Base-by-base conservation (phyloP, 2,329 filamentous ascomycete genomes). In the Epichloe sylvatica region DNA sequence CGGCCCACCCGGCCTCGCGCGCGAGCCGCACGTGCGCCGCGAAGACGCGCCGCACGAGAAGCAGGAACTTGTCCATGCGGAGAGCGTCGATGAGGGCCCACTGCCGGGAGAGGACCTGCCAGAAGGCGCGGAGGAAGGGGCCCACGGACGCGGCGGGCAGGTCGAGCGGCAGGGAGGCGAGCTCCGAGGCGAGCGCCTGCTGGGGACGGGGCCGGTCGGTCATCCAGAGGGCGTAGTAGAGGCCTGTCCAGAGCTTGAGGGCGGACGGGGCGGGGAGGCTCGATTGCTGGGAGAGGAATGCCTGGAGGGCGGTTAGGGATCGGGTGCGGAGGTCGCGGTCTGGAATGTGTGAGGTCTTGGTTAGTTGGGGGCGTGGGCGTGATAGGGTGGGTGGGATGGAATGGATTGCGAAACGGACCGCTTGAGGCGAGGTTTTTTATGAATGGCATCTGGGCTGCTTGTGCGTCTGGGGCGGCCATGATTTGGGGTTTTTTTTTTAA, bases 221-320 rank as follows among this genome's bases (percentile, higher is more conserved):
- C 82, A 95, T 92, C 84, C 88, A 96, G 60, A 92, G 79, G 61
- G 83, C 84, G 74, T 89, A 96, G 73, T 92, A 96, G 19, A 97
- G 78, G 5, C 89, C 91, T 64, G 94, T 94, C 88, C 89, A 95
- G 56, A 97, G 77, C 71, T 95, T 95, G 53, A 91, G 73, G 46
- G 87, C 73, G 55, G 95, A 89, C 56, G 84, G 66, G 39, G 71
- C 17, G 78, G 70, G 0, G 53, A 96, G 78, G 49, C 67, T 60
- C 37, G 70, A 64, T 39, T 77, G 75, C 53, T 78, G 74, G 53
- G 78, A 75, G 63, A 97, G 83, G 72, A 86, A 96, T 46, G 80
- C 76, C 56, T 81, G 80, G 30, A 97, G 81, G 45, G 84, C 86
- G 48, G 77, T 70, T 64, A 96, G 77, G 49, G 89, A 86, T 54